phyloP scores from a whole-genome alignment of 768 basidiomycete species.

The Boletus rubroflammeus region DNA sequence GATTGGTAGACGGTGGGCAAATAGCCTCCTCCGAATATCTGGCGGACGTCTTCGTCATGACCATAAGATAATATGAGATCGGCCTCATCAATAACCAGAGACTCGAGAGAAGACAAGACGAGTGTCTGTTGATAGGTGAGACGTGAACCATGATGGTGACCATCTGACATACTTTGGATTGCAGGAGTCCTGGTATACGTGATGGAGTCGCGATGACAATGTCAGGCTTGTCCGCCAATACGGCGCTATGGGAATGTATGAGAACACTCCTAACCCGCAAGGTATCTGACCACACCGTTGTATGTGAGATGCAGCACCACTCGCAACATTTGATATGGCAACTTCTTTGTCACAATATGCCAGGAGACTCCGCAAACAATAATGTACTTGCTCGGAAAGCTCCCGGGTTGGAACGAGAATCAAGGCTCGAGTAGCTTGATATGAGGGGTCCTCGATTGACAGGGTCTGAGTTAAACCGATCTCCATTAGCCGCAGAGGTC shows the following conservation, averaged over 20 bases:
- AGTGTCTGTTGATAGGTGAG: conserved; percentile 48
- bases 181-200: conserved; percentile 60
- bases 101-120: conserved; percentile 63
- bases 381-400: conserved; percentile 84
- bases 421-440: conserved; percentile 65
- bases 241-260: conserved; percentile 33
- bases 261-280: not conserved
- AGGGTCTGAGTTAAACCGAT: conserved; percentile 27
- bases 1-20: conserved; percentile 84
- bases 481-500: not conserved
- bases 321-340: conserved; percentile 68
- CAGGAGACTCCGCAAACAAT: conserved; percentile 60
- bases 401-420: conserved; percentile 91
- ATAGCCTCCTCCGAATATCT: conserved; percentile 63
- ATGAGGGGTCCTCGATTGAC: conserved; percentile 36
- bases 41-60: conserved; percentile 84
- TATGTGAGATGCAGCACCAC: conserved; percentile 65
- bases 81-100: conserved; percentile 95
- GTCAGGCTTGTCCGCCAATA: conserved; percentile 71
- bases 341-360: conserved; percentile 80
- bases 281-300: conserved; percentile 51
- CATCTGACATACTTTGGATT: conserved; percentile 52
- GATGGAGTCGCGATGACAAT: conserved; percentile 79
- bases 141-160: not conserved
- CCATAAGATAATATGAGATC: conserved; percentile 97